Evolutionary conservation across 1,139 yeast species (phyloP).

Genomic region (Candida albicans): DNA sequence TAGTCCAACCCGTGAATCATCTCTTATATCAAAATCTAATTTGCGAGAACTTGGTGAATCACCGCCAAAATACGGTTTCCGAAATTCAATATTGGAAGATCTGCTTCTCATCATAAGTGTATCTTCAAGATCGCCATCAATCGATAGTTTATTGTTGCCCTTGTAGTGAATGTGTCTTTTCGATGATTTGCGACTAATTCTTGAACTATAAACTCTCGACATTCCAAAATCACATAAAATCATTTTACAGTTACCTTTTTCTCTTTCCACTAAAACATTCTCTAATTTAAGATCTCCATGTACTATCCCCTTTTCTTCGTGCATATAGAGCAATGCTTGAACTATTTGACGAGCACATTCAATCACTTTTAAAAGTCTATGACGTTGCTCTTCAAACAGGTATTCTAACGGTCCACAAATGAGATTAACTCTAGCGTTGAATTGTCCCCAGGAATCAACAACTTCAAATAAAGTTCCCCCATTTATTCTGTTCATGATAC

Average conservation of each 20-base stretch:
- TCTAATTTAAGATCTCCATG: conserved; percentile 92
- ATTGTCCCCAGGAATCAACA: conserved; percentile 66
- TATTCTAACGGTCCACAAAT: conserved; percentile 34
- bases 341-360: conserved; percentile 47
- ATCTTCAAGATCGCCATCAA: conserved; percentile 12
- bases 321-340: conserved; percentile 69
- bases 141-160: conserved; percentile 1
- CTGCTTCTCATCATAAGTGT: conserved; percentile 43
- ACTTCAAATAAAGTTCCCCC: conserved; percentile 85
- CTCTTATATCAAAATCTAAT: conserved; percentile 23
- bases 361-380: conserved; percentile 22
- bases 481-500: conserved; percentile 67
- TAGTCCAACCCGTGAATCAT: conserved; percentile 38
- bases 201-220: conserved; percentile 43
- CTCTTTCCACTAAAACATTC: conserved; percentile 63
- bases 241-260: conserved; percentile 29
- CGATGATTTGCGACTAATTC: conserved; percentile 31
- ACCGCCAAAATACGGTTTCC: conserved; percentile 39
- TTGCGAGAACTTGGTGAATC: conserved; percentile 26
- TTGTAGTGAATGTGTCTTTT: conserved; percentile 7
- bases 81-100: conserved; percentile 38
- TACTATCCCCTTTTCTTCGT: conserved; percentile 61
- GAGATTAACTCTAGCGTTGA: conserved; percentile 26
- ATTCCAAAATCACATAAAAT: conserved; percentile 88
- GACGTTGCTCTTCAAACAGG: conserved; percentile 27